Percentiles rank a stretch among this genome's conserved stretches.
These are phyloP conservation scores for Platanthera zijinensis DNA, from an alignment of 106 monocot genomes.

Conservation along the genomic window DNA sequence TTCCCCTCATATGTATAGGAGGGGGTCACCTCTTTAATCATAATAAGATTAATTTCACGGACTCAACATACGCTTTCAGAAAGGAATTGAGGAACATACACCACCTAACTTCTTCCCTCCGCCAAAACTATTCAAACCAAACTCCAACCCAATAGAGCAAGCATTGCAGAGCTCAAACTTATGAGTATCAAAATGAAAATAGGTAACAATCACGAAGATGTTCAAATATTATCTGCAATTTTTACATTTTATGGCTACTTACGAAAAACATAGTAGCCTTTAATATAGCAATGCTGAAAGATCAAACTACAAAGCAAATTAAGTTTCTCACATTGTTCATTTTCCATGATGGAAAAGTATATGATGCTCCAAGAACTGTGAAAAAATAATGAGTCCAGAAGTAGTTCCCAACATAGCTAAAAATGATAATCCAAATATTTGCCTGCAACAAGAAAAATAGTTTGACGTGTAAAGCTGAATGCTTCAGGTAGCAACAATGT, in stretches of 20 bases:
- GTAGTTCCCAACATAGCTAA: conserved; percentile 98
- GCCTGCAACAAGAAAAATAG: conserved; percentile 51
- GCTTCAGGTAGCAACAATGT: background rate
- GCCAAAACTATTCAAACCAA: background rate
- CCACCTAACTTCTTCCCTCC: background rate
- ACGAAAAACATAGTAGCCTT: background rate
- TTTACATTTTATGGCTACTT: background rate
- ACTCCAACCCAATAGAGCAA: background rate
- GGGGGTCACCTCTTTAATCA: no score
- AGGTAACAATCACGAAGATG: background rate
- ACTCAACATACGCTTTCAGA: background rate
- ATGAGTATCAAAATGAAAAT: background rate
- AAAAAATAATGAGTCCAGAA: conserved; percentile 99
- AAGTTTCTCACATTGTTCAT: conserved; percentile 83
- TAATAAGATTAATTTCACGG: no score
- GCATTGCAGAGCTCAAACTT: background rate
- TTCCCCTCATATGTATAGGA: no score
- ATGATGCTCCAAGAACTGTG: conserved; percentile 88
- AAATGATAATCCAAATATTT: conserved; percentile 90
- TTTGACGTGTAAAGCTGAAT: background rate
- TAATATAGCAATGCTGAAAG: background rate
- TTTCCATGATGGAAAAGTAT: conserved; percentile 96
- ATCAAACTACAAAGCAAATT: background rate
- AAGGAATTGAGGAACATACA: background rate
- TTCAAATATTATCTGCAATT: background rate